A percentile compares a stretch with the other conserved stretches of the same genome.
Evolutionary conservation across 192 early-diverging fungal species (phyloP).

Genomic region (Phlyctochytrium planicorne): DNA sequence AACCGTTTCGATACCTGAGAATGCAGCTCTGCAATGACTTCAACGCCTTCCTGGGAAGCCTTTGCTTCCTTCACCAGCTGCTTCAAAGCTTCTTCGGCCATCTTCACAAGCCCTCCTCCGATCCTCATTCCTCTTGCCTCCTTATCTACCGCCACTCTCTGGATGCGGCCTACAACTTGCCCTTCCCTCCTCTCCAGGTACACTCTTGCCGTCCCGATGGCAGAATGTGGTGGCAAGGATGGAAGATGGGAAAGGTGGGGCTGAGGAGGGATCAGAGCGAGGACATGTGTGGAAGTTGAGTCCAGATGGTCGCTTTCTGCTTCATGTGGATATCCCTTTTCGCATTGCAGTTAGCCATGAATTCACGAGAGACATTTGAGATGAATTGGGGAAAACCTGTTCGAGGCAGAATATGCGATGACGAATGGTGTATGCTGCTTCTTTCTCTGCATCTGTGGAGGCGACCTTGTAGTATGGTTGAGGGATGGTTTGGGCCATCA

Average conservation of each 20-base stretch:
- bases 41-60: no score
- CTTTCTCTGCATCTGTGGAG: not conserved
- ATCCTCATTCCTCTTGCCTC: slow-evolving; percentile 1
- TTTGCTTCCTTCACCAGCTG: not conserved
- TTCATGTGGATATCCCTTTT: not conserved
- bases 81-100: not conserved
- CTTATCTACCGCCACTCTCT: not conserved
- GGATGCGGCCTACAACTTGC: not conserved
- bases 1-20: not conserved
- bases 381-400: not conserved
- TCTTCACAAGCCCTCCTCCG: not conserved
- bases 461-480: not conserved
- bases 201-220: not conserved
- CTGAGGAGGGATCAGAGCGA: not conserved
- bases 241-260: not conserved
- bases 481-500: not conserved
- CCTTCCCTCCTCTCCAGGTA: not conserved
- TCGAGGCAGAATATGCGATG: not conserved
- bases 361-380: not conserved
- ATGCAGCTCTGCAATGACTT: no score
- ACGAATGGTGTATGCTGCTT: not conserved
- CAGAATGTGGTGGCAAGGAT: not conserved
- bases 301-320: not conserved
- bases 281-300: not conserved
- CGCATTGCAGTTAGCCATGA: not conserved